phyloP scores from a whole-genome alignment of 352 stramenopile species.

The Pilasporangium apinafurcum region DNA sequence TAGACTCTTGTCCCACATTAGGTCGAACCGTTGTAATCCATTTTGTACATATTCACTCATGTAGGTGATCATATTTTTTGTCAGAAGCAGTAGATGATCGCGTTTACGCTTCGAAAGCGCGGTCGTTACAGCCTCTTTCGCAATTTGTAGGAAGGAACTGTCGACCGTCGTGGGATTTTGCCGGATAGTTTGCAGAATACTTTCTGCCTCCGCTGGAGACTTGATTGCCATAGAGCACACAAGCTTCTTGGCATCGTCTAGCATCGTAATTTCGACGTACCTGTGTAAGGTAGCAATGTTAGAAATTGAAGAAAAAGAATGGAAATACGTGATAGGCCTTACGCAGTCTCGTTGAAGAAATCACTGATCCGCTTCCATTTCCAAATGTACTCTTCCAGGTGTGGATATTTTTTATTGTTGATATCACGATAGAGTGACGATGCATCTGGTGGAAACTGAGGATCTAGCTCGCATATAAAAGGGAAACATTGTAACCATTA shows the following conservation, averaged over 20 bases:
- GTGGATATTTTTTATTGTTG: constrained; percentile 59
- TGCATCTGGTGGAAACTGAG: constrained; percentile 65
- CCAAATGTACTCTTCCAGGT: constrained; percentile 69
- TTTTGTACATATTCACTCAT: constrained; percentile 82
- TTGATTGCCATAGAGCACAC: constrained; percentile 84
- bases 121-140: constrained; percentile 56
- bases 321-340: constrained; percentile 3
- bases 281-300: too few relatives aligned
- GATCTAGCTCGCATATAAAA: too few relatives aligned
- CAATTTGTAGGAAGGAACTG: constrained; percentile 52
- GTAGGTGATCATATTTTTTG: constrained; percentile 82
- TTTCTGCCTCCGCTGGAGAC: constrained; percentile 63
- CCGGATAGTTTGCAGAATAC: constrained; percentile 56
- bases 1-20: constrained; percentile 83
- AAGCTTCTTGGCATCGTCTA: constrained; percentile 77
- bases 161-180: constrained; percentile 42
- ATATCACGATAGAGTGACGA: constrained; percentile 63
- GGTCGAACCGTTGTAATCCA: constrained; percentile 68
- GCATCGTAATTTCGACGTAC: constrained; percentile 76
- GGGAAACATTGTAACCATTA: too few relatives aligned
- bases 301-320: too few relatives aligned
- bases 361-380: constrained; percentile 84
- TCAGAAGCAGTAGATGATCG: constrained; percentile 71
- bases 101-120: constrained; percentile 58
- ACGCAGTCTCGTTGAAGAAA: constrained; percentile 82